phyloP scores from a whole-genome alignment of 2,329 filamentous ascomycete species.

The Exophiala spinifera region DNA sequence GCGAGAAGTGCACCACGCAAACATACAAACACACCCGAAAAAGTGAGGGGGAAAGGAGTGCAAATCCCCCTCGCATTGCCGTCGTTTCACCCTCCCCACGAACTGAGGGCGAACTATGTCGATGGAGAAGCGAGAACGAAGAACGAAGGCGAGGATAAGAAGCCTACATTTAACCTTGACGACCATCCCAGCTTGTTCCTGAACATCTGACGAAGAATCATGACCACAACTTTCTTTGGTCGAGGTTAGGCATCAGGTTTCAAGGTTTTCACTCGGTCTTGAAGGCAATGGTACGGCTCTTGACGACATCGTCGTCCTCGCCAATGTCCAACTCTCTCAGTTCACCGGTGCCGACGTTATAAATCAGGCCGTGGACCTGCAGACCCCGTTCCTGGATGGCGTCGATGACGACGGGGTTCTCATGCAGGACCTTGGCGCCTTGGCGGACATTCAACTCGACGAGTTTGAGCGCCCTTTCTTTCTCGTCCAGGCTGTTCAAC shows the following conservation, averaged over 20 bases:
- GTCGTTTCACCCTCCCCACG: too few species aligned
- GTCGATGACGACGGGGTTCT: constrained; percentile 66
- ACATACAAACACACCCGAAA: too few species aligned
- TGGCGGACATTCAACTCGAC: constrained; percentile 74
- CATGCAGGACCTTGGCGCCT: constrained; percentile 64
- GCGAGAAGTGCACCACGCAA: too few species aligned
- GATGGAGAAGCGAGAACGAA: too few species aligned
- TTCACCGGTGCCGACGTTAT: constrained; percentile 60
- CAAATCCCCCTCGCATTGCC: too few species aligned
- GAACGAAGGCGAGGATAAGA: too few species aligned
- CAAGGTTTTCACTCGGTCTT: constrained; percentile 25
- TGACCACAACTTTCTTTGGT: too few species aligned
- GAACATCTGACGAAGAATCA: neutral
- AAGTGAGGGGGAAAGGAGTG: too few species aligned
- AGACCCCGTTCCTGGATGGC: constrained; percentile 69
- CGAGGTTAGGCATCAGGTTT: neutral
- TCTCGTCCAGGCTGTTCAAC: constrained; percentile 46
- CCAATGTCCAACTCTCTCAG: constrained; percentile 52
- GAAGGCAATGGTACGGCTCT: constrained; percentile 41
- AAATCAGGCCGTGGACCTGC: constrained; percentile 73
- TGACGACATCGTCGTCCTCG: constrained; percentile 40
- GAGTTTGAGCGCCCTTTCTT: constrained; percentile 58
- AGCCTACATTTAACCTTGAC: too few species aligned
- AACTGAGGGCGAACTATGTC: too few species aligned
- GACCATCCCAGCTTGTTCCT: neutral